Evolutionary conservation across 176 grass and related monocot genomes (phyloP), one percentile per base, ranked within the genome.

Genomic region (Raddia distichophylla): DNA sequence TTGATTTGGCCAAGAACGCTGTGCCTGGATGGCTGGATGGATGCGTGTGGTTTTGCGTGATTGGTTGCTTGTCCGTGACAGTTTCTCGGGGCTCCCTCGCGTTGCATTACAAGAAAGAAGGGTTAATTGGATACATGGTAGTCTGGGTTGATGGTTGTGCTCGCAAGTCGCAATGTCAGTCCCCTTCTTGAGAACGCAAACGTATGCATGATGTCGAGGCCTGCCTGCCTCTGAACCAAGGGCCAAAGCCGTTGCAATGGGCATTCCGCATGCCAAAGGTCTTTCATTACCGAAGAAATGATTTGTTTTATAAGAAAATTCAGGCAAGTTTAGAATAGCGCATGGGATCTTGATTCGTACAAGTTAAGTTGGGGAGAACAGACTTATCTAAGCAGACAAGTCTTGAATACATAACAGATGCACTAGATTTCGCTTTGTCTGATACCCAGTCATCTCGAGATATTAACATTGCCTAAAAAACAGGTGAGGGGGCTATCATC

Each of bases 351-450:
- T 40, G 37, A 40, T 40, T 40, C 37, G 37, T 40, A n/a, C n/a
- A n/a, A 40, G 37, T 40, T 40, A 40, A 40, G 37, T 40, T 40
- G 37, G 37, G 37, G 37, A 40, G 37, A 40, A 40, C 2, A 40
- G 37, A 4, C n/a, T 40, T 40, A n/a, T n/a, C n/a, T n/a, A n/a
- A n/a, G n/a, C n/a, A n/a, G n/a, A n/a, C n/a, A n/a, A n/a, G n/a
- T n/a, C 37, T 40, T 40, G 4, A 40, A 40, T 2, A 40, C 37
- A 55, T 48, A 37, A 12, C 7, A 3, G 60, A 53, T 67, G 6
- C 54, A 27, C 12, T 60, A 80, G 45, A 51, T 87, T 64, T 64
- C 73, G 8, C 16, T 73, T 35, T 17, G 7, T 46, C 34, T 73
- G 27, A n/a, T 57, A 37, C n/a, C 20, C 72, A 67, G 37, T 15